Percentiles rank a stretch among this genome's conserved stretches.
Evolutionary conservation across 2,329 filamentous ascomycete genomes (phyloP).

Genomic region (Orbilia oligospora): DNA sequence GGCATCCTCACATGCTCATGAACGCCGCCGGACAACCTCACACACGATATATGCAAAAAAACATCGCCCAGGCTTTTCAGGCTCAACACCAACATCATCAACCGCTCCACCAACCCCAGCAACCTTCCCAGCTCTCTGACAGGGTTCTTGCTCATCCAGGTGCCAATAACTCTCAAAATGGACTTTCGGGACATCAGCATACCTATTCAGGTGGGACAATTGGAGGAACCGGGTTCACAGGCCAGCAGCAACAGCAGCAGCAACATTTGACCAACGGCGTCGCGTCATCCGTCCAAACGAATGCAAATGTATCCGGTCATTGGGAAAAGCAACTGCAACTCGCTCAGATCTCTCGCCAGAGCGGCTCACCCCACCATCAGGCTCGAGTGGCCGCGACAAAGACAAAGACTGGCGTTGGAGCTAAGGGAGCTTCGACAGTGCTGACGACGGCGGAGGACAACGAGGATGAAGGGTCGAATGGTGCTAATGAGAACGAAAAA

Average conservation of each 20-base stretch:
- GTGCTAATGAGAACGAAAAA: conserved; percentile 68
- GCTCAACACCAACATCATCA: conserved; percentile 66
- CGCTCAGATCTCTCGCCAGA: conserved; percentile 80
- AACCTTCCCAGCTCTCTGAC: conserved; percentile 56
- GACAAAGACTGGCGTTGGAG: conserved; percentile 42
- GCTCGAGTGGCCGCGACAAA: conserved; percentile 63
- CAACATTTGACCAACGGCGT: conserved; percentile 41
- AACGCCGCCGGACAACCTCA: conserved; percentile 62
- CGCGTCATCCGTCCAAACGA: conserved; percentile 44
- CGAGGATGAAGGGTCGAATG: conserved; percentile 66
- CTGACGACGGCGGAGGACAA: conserved; percentile 66
- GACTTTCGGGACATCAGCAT: conserved; percentile 69
- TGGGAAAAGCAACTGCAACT: conserved; percentile 90
- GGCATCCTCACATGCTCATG: conserved; percentile 64
- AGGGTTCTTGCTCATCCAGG: conserved; percentile 54
- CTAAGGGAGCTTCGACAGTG: conserved; percentile 63
- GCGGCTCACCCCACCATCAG: conserved; percentile 80
- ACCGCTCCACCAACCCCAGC: conserved; percentile 65
- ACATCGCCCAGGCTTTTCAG: conserved; percentile 61
- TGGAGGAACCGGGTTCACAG: conserved; percentile 67
- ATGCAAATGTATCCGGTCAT: conserved; percentile 69
- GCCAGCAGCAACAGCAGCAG: conserved; percentile 64
- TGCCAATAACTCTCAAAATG: conserved; percentile 61
- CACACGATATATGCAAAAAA: conserved; percentile 63
- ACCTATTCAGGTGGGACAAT: conserved; percentile 70